Evolutionary conservation across 2,329 filamentous ascomycete genomes (phyloP).

Genomic region (Hansfordia pulvinata): DNA sequence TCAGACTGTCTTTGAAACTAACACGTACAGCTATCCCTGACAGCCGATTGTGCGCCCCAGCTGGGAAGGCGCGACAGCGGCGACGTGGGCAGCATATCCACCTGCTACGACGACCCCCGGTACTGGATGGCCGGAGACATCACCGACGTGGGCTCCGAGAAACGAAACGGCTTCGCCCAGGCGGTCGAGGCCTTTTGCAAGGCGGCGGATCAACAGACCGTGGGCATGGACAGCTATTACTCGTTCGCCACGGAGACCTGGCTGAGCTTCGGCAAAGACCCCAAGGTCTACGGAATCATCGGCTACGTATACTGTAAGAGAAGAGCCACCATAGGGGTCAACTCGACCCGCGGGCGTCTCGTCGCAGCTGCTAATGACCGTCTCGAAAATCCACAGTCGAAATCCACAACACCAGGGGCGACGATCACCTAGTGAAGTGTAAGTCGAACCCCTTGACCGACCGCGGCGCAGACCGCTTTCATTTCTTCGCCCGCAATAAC

Average conservation of each 20-base stretch:
- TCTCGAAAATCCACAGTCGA: constrained; percentile 9
- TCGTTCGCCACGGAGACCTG: constrained; percentile 17
- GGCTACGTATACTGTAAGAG: constrained; percentile 16
- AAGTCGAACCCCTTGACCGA: constrained; percentile 3
- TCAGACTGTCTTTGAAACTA: no score
- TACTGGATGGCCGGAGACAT: constrained; percentile 13
- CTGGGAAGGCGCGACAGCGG: no score
- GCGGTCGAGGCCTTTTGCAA: constrained; percentile 14
- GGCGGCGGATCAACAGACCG: constrained; percentile 9
- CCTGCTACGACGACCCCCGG: no score
- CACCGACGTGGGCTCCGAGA: constrained; percentile 12
- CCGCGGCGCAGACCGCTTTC: no score
- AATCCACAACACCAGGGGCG: constrained; percentile 13
- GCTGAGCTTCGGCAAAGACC: constrained; percentile 10
- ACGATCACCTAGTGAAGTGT: constrained; percentile 12
- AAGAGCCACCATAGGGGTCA: neutral
- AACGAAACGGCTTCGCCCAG: constrained; percentile 11
- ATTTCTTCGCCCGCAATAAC: neutral
- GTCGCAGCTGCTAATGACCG: neutral
- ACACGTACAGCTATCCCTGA: no score
- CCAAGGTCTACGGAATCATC: constrained; percentile 11
- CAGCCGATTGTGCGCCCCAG: no score
- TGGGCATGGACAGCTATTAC: constrained; percentile 10
- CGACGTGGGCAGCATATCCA: no score
- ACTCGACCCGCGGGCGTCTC: neutral